Evolutionary conservation across 2,329 filamentous ascomycete genomes (phyloP).

Genomic region (Chaetomium sp.): DNA sequence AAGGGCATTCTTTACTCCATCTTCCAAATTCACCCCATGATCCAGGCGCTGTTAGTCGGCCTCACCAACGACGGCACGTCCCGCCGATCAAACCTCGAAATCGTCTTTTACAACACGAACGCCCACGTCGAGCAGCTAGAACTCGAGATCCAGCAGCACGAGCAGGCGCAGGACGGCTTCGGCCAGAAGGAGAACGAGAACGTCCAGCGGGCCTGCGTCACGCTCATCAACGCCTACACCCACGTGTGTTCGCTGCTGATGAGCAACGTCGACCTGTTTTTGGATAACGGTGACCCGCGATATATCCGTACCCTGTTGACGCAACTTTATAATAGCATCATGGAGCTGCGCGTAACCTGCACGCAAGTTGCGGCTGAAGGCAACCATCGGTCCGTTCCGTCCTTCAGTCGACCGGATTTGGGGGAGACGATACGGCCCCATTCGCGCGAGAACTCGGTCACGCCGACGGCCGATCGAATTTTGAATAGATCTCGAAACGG

Average conservation of each 20-base stretch:
- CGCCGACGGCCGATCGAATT: slow-evolving; percentile 55
- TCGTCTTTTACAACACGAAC: slow-evolving; percentile 69
- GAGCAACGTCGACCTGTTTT: slow-evolving; percentile 64
- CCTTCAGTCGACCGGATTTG: slow-evolving; percentile 35
- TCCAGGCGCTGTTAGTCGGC: slow-evolving; percentile 66
- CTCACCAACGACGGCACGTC: slow-evolving; percentile 62
- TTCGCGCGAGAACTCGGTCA: slow-evolving; percentile 55
- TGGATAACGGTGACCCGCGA: slow-evolving; percentile 66
- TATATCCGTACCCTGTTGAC: slow-evolving; percentile 67
- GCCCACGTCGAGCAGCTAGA: slow-evolving; percentile 67
- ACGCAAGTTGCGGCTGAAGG: slow-evolving; percentile 39
- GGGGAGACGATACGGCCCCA: slow-evolving; percentile 55
- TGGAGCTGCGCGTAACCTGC: slow-evolving; percentile 63
- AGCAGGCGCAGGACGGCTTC: slow-evolving; percentile 53
- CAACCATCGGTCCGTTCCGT: slow-evolving; percentile 35
- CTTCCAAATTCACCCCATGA: slow-evolving; percentile 68
- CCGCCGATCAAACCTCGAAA: slow-evolving; percentile 65
- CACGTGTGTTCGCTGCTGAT: slow-evolving; percentile 64
- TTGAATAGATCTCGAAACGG: slow-evolving; percentile 44
- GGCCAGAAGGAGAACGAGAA: slow-evolving; percentile 61
- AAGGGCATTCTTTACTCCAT: slow-evolving; percentile 68
- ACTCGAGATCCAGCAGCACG: slow-evolving; percentile 64
- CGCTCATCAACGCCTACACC: slow-evolving; percentile 64
- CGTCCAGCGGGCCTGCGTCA: slow-evolving; percentile 64
- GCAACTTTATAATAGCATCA: slow-evolving; percentile 67